phyloP scores from a whole-genome alignment of 2,329 filamentous ascomycete genomes.

The Knufia fluminis region DNA sequence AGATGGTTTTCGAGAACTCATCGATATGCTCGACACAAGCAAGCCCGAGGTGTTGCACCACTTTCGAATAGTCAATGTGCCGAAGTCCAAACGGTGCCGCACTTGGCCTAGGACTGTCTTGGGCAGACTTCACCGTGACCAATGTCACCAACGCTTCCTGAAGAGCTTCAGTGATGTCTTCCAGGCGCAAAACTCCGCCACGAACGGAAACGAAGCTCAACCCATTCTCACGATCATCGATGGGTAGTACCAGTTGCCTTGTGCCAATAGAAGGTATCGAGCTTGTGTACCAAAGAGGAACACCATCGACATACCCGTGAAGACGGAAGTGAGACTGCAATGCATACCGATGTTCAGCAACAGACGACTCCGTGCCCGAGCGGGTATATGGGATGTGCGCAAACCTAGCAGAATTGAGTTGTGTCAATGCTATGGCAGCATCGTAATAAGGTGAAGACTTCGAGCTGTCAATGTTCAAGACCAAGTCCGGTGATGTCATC shows the following conservation, averaged over 20 bases:
- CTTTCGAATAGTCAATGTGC: not conserved
- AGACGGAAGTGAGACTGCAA: constrained; percentile 5
- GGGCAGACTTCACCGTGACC: not conserved
- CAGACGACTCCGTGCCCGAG: not conserved
- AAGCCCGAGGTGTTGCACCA: not conserved
- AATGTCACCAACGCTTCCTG: not conserved
- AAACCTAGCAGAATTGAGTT: not conserved
- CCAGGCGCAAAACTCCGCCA: not conserved
- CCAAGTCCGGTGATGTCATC: not conserved
- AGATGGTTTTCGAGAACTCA: not conserved
- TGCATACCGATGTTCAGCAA: not conserved
- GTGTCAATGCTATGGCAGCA: not conserved
- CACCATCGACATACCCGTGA: not conserved
- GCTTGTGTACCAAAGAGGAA: not conserved
- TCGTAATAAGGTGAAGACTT: not conserved
- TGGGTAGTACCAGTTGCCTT: not conserved
- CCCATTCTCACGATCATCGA: not conserved
- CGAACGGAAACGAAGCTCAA: not conserved
- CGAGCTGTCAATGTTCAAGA: not conserved
- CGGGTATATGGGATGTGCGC: not conserved
- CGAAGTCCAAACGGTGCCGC: not conserved
- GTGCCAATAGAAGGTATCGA: not conserved
- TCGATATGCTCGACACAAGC: constrained; percentile 1
- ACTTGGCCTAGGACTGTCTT: not conserved
- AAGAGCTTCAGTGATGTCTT: constrained; percentile 1